Base-by-base conservation (phyloP, 1,139 yeast genomes). In the Kurtzmaniella quercitrusa region DNA sequence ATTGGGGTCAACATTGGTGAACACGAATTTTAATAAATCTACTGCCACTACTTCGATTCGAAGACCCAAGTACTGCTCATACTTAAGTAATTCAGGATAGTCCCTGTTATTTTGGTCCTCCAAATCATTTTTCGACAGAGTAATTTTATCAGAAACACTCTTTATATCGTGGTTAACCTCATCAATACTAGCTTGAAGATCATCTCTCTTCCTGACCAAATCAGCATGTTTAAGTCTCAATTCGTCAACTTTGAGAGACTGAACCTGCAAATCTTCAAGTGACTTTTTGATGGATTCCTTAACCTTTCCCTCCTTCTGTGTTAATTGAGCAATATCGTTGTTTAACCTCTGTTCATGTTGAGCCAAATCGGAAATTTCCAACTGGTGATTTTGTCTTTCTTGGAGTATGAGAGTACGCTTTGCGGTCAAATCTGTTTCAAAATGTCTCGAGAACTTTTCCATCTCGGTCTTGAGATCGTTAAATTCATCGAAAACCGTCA, bases 11-110 rank as follows among this genome's bases (percentile, higher is more conserved):
- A 77, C 58, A 48, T 76, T 74, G 23, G 52, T 57, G 48, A 77
- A 77, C 2, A 59, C 56, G 46, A 77, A 71, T 43, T 57, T 56
- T 33, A 77, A 55, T 11, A 65, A 46, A 43, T 71, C 73, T 9
- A 61, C 62, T 2, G 61, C 55, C 2, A 70, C 46, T 4, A 74
- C 78, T 40, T 68, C 71, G 33, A 77, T 66, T 40, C 59, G 63
- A 41, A 77, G 54, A 1, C 82, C 82, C 41, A 75, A 58, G 46
- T 75, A 68, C 41, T 61, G 59, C 46, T 76, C 81, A 49, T 64
- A 75, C 43, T 70, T 65, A 34, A 64, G 54, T 17, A 76, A 63
- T 42, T 73, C 70, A 3, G 67, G 68, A 43, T 60, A 56, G 44
- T 75, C 79, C 21, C 59, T 58, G 23, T 59, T 56, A 23, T 57